Evolutionary conservation across 805 yeast species (phyloP).

Genomic region (Hanseniaspora opuntiae): DNA sequence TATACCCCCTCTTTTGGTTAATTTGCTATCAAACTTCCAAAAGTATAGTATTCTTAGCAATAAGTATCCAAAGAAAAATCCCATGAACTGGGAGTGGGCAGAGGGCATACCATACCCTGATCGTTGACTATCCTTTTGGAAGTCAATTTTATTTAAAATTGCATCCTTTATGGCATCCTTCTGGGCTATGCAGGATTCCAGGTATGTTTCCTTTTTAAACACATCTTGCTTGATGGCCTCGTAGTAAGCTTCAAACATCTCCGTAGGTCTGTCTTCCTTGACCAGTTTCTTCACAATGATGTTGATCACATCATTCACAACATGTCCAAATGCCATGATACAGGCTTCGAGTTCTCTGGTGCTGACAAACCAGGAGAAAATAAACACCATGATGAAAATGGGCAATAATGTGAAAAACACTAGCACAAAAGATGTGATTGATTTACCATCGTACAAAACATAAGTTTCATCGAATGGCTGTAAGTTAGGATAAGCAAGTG

Average conservation of each 20-base stretch:
- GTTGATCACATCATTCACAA: constrained; percentile 60
- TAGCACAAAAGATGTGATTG: constrained; percentile 40
- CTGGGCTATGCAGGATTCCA: not conserved
- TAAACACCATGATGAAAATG: constrained; percentile 59
- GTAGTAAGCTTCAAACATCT: constrained; percentile 21
- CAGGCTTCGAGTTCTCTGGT: constrained; percentile 80
- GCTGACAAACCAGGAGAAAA: constrained; percentile 69
- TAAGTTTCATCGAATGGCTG: constrained; percentile 77
- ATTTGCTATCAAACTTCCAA: constrained; percentile 24
- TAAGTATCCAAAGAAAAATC: constrained; percentile 55
- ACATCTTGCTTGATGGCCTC: not conserved
- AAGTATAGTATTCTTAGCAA: constrained; percentile 32
- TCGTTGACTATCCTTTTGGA: constrained; percentile 30
- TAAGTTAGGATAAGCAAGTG: constrained; percentile 15
- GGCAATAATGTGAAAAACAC: constrained; percentile 76
- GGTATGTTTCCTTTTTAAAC: not conserved
- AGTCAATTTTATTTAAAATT: constrained; percentile 11
- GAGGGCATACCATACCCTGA: constrained; percentile 91
- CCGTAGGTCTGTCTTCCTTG: constrained; percentile 59
- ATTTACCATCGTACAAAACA: constrained; percentile 61
- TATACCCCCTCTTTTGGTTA: constrained; percentile 24
- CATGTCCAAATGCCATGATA: constrained; percentile 73
- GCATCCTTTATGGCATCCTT: not conserved
- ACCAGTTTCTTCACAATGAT: constrained; percentile 49
- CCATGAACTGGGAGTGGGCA: constrained; percentile 94